Evolutionary conservation across 2,329 filamentous ascomycete genomes (phyloP).

Genomic region (Fusarium sp.): DNA sequence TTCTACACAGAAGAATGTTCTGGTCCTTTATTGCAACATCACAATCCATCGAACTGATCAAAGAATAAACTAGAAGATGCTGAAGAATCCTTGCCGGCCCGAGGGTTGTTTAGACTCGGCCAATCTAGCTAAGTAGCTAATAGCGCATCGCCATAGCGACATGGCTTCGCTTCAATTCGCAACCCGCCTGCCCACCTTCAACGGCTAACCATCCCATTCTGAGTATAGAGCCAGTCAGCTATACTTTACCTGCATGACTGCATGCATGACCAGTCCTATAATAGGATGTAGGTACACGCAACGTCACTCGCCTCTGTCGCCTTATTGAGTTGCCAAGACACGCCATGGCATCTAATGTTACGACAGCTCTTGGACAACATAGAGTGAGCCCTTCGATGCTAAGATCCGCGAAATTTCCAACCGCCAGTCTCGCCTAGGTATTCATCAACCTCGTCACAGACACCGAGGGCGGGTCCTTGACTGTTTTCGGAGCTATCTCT

Average conservation of each 20-base stretch:
- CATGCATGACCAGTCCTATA: slow-evolving; percentile 1
- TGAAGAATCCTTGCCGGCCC: neutral
- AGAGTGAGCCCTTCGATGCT: neutral
- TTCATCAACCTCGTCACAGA: neutral
- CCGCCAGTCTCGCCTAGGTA: neutral
- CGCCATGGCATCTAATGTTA: neutral
- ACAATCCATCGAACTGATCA: neutral
- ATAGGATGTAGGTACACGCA: neutral
- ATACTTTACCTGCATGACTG: neutral
- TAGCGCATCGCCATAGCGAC: neutral
- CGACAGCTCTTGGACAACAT: neutral
- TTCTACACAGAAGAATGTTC: slow-evolving; percentile 4
- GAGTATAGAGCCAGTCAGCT: neutral
- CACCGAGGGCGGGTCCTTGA: neutral
- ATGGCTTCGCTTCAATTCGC: neutral
- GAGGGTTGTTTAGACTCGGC: neutral
- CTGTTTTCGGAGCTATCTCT: slow-evolving; percentile 2
- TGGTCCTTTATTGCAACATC: neutral
- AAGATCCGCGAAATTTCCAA: neutral
- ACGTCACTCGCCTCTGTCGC: neutral
- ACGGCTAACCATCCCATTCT: neutral
- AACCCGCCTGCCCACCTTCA: too few relatives aligned
- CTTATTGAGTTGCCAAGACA: neutral
- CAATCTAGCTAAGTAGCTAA: neutral
- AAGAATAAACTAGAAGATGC: neutral